These are phyloP conservation scores for Pulveroboletus sp. DNA, from an alignment of 768 basidiomycete species.

Conservation along the genomic window DNA sequence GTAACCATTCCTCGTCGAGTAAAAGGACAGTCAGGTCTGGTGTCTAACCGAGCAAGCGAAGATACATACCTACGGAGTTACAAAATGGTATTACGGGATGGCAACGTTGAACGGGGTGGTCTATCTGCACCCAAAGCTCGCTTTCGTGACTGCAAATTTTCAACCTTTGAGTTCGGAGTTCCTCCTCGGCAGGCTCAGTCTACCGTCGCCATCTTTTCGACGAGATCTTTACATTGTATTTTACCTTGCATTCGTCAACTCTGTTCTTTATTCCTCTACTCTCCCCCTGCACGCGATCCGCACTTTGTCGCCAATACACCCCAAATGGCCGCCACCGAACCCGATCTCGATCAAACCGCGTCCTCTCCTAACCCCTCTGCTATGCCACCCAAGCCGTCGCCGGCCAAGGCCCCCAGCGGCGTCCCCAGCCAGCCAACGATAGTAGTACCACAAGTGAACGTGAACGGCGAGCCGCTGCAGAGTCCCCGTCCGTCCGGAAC, in stretches of 20 bases:
- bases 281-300: constrained; percentile 8
- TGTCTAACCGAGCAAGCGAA: constrained; percentile 17
- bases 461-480: constrained; percentile 30
- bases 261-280: background rate
- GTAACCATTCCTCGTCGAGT: background rate
- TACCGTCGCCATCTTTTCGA: constrained; percentile 5
- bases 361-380: constrained; percentile 3
- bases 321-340: constrained; percentile 22
- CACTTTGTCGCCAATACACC: constrained; percentile 2
- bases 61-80: constrained; percentile 7
- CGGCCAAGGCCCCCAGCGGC: constrained; percentile 11
- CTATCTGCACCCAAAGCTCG: constrained; percentile 22
- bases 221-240: constrained; percentile 19
- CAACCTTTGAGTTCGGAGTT: constrained; percentile 16
- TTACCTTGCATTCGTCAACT: constrained; percentile 8
- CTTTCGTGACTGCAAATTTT: constrained; percentile 25
- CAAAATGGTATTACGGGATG: constrained; percentile 27
- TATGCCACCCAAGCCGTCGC: constrained; percentile 1
- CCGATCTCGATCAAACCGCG: constrained; percentile 25
- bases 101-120: constrained; percentile 3
- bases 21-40: background rate
- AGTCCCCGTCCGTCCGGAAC: constrained; percentile 31
- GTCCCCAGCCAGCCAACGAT: constrained; percentile 11
- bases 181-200: constrained; percentile 11
- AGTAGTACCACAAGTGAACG: constrained; percentile 33